Conservation (phyloP, 768 basidiomycete species). For the Lactarius tabidus region DNA sequence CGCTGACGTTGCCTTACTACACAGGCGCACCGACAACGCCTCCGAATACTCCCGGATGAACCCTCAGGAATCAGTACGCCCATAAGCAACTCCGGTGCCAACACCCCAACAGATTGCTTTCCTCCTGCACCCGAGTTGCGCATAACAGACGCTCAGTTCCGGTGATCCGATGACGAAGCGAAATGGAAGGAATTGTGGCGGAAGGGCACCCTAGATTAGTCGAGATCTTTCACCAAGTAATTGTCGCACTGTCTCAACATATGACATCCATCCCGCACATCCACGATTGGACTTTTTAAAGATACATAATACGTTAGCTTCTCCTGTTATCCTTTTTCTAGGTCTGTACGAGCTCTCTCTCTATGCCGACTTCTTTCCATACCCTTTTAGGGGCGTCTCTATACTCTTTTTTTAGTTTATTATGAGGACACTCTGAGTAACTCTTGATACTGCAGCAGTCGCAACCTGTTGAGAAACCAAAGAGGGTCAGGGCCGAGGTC, state of each 20-base stretch:
- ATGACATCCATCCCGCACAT: not conserved
- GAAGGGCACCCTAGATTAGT: conserved; percentile 12
- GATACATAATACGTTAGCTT: conserved; percentile 6
- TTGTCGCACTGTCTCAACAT: conserved; percentile 17
- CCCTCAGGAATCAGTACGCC: conserved; percentile 66
- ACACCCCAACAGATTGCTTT: conserved; percentile 30
- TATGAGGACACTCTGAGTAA: not conserved
- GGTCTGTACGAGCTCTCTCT: conserved; percentile 4
- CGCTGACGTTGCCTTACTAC: conserved; percentile 1
- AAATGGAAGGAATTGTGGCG: not conserved
- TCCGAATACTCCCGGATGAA: conserved; percentile 68
- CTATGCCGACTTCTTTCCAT: not conserved
- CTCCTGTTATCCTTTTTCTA: not conserved
- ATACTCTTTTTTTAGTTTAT: not conserved
- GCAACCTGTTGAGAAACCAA: conserved; percentile 2
- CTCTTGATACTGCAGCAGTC: conserved; percentile 18
- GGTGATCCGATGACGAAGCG: conserved; percentile 21
- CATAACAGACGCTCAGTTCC: conserved; percentile 49
- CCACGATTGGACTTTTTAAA: not conserved
- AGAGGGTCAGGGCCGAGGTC: conserved; percentile 1
- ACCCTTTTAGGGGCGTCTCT: not conserved
- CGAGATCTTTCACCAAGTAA: conserved; percentile 21
- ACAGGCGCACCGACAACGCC: conserved; percentile 78
- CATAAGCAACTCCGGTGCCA: conserved; percentile 52
- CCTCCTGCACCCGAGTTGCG: conserved; percentile 32